phyloP scores from a whole-genome alignment of 805 yeast species.

The Zygosaccharomyces bisporus region DNA sequence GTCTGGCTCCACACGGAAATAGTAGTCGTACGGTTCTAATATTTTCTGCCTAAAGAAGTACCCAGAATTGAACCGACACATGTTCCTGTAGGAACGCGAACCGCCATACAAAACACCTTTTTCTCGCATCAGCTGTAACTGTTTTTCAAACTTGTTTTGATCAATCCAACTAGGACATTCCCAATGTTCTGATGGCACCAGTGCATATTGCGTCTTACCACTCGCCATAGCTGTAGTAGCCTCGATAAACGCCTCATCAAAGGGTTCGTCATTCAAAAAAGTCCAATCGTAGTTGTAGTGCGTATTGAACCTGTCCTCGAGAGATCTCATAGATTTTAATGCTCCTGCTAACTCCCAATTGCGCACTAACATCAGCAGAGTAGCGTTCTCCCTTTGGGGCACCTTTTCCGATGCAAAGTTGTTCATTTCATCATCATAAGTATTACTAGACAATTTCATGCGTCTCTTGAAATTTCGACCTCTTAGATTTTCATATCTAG shows the following conservation, averaged over 20 bases:
- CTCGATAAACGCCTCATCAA: slow-evolving; percentile 57
- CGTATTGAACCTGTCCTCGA: slow-evolving; percentile 70
- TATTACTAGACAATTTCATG: slow-evolving; percentile 29
- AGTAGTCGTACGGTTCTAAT: slow-evolving; percentile 72
- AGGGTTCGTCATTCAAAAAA: slow-evolving; percentile 70
- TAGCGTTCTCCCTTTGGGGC: slow-evolving; percentile 53
- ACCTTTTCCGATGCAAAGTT: not conserved
- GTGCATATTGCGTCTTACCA: slow-evolving; percentile 64
- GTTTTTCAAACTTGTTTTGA: slow-evolving; percentile 46
- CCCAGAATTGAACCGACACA: slow-evolving; percentile 95
- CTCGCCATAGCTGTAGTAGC: slow-evolving; percentile 56
- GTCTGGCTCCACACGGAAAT: slow-evolving; percentile 94
- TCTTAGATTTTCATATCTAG: slow-evolving; percentile 16
- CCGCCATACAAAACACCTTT: slow-evolving; percentile 59
- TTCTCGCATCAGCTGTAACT: slow-evolving; percentile 43
- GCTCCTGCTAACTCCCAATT: slow-evolving; percentile 77
- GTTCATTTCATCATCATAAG: slow-evolving; percentile 23
- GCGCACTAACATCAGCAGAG: slow-evolving; percentile 81
- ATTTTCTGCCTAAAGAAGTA: slow-evolving; percentile 78
- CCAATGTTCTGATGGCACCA: slow-evolving; percentile 72
- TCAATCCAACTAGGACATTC: slow-evolving; percentile 69
- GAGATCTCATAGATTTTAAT: slow-evolving; percentile 65
- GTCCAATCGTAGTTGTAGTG: slow-evolving; percentile 74
- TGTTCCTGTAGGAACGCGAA: slow-evolving; percentile 72
- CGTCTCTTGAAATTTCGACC: slow-evolving; percentile 12